These are phyloP conservation scores for Poa annua DNA, from an alignment of 176 grass and related monocot genomes.

Conservation along the genomic window DNA sequence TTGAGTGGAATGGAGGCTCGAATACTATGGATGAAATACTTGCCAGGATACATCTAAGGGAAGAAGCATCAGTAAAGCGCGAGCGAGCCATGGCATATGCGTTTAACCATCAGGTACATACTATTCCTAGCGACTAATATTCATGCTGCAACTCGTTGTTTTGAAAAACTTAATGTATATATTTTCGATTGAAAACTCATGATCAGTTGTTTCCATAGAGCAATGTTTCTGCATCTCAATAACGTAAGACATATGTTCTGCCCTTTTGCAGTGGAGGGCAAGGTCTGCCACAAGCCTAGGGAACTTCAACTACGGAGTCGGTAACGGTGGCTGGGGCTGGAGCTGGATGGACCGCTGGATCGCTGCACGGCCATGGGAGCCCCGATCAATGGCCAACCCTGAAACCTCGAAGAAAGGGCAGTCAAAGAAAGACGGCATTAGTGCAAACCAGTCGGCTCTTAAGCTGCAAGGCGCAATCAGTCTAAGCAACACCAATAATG, in stretches of 20 bases:
- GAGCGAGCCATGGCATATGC: constrained; percentile 93
- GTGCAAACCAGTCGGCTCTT: constrained; percentile 50
- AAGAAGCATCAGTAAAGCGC: constrained; percentile 92
- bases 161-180: background rate
- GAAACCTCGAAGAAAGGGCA: constrained; percentile 50
- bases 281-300: constrained; percentile 69
- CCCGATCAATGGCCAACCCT: constrained; percentile 55
- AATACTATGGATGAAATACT: constrained; percentile 85
- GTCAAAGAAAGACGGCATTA: constrained; percentile 56
- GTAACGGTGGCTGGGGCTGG: constrained; percentile 91
- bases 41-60: constrained; percentile 86
- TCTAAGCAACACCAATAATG: constrained; percentile 41
- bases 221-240: background rate
- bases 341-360: constrained; percentile 97
- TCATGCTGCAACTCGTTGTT: background rate
- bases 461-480: constrained; percentile 53
- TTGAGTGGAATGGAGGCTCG: constrained; percentile 86
- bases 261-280: constrained; percentile 78
- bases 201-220: background rate
- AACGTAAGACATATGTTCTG: background rate
- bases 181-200: background rate
- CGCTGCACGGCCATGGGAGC: constrained; percentile 87
- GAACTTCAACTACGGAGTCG: constrained; percentile 71
- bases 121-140: background rate
- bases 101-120: constrained; percentile 89